Percentiles rank a stretch among this genome's conserved stretches.
Evolutionary conservation across 2,329 filamentous ascomycete genomes (phyloP).

Genomic region (Iodosphaeria phyllophila): DNA sequence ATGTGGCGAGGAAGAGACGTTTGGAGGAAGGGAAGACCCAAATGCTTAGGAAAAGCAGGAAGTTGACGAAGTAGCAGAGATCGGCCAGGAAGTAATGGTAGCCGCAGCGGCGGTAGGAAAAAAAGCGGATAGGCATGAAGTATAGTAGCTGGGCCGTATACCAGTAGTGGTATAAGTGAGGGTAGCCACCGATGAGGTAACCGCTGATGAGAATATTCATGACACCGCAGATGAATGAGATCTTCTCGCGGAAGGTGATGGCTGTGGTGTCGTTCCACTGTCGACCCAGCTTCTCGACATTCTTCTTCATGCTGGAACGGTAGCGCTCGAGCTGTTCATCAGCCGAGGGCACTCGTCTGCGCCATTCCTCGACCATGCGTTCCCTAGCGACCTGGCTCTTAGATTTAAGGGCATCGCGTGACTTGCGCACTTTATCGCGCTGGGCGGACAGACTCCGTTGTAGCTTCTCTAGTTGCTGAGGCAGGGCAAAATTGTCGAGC

Average conservation of each 20-base stretch:
- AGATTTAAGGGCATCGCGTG: conserved; percentile 62
- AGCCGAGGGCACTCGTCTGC: conserved; percentile 64
- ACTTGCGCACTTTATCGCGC: conserved; percentile 67
- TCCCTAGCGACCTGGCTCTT: conserved; percentile 65
- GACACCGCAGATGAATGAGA: conserved; percentile 89
- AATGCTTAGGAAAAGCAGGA: conserved; percentile 62
- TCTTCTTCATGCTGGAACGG: conserved; percentile 66
- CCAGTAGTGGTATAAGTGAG: conserved; percentile 81
- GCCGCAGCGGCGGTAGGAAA: conserved; percentile 75
- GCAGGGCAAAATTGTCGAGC: conserved; percentile 80
- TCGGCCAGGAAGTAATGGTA: conserved; percentile 97
- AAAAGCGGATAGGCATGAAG: conserved; percentile 92
- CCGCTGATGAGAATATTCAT: conserved; percentile 96
- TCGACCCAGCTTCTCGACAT: conserved; percentile 70
- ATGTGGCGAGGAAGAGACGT: conserved; percentile 77
- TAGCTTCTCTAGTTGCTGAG: conserved; percentile 78
- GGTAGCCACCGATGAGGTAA: conserved; percentile 73
- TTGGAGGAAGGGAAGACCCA: conserved; percentile 88
- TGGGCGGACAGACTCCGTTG: conserved; percentile 69
- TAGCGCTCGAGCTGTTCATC: conserved; percentile 91
- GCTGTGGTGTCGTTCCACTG: conserved; percentile 81
- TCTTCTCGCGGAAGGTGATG: conserved; percentile 80
- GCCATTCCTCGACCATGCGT: conserved; percentile 84
- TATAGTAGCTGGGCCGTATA: conserved; percentile 76
- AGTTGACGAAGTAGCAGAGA: conserved; percentile 95